Evolutionary conservation across 352 stramenopile genomes (phyloP).

Genomic region (Phytophthora tentaculata): DNA sequence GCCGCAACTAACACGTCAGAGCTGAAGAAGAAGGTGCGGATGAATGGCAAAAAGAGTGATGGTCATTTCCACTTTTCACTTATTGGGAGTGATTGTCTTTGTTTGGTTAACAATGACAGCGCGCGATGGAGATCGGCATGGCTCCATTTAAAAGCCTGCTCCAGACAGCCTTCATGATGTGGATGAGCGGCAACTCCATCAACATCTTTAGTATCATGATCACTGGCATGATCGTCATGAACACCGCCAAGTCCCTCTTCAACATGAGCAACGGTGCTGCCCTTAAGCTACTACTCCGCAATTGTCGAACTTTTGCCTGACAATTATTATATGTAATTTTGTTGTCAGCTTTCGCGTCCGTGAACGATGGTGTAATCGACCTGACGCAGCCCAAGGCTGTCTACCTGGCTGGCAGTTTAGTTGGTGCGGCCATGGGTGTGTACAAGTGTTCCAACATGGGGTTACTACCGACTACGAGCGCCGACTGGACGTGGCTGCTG

Average conservation of each 20-base stretch:
- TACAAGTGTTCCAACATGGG: slow-evolving; percentile 95
- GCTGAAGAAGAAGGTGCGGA: slow-evolving; percentile 87
- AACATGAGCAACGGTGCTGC: slow-evolving; percentile 67
- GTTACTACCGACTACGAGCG: slow-evolving; percentile 90
- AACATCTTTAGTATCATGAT: slow-evolving; percentile 97
- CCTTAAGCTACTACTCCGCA: not conserved
- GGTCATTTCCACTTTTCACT: not conserved
- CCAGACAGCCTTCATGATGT: slow-evolving; percentile 96
- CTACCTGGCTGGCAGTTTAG: slow-evolving; percentile 88
- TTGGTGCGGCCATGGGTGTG: slow-evolving; percentile 86
- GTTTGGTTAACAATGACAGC: slow-evolving; percentile 41
- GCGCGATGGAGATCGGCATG: slow-evolving; percentile 91
- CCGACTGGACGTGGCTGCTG: slow-evolving; percentile 93
- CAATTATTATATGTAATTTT: not conserved
- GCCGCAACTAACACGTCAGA: slow-evolving; percentile 73
- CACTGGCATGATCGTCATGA: slow-evolving; percentile 93
- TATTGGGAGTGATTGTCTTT: not conserved
- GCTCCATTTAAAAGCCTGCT: slow-evolving; percentile 92
- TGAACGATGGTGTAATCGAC: slow-evolving; percentile 81
- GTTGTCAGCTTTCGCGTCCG: slow-evolving; percentile 68
- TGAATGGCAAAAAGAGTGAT: slow-evolving; percentile 10
- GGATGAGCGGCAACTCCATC: slow-evolving; percentile 94
- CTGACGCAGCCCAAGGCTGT: slow-evolving; percentile 90
- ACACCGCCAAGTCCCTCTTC: slow-evolving; percentile 92
- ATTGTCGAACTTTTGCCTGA: not conserved